Evolutionary conservation across 139 green algal species (phyloP).

Genomic region (Micractinium conductrix): DNA sequence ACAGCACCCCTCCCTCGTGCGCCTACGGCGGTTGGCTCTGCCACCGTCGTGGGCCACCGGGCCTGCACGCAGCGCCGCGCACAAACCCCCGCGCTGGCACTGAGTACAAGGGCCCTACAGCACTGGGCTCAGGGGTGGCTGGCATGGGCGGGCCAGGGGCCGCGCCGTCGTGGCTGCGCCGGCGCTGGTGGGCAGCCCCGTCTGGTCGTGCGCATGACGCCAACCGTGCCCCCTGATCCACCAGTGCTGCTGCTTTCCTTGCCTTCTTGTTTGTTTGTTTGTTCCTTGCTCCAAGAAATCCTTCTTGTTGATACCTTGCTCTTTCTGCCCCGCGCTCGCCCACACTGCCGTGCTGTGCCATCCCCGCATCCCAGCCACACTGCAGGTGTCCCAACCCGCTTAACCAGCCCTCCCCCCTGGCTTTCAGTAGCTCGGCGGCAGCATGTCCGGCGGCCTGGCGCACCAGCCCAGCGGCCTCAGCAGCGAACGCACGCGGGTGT

Average conservation of each 20-base stretch:
- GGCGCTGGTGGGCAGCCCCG: not conserved
- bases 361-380: too few relatives aligned
- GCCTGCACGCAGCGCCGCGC: not conserved
- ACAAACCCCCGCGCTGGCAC: not conserved
- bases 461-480: constrained; percentile 6
- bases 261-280: not conserved
- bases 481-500: constrained; percentile 44
- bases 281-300: not conserved
- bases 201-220: not conserved
- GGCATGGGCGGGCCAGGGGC: not conserved
- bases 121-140: not conserved
- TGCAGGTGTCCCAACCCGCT: too few relatives aligned
- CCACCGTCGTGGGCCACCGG: too few relatives aligned
- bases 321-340: not conserved
- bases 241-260: not conserved
- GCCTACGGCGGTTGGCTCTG: not conserved
- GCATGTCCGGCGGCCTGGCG: not conserved
- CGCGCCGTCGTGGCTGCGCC: not conserved
- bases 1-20: not conserved
- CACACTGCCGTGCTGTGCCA: not conserved
- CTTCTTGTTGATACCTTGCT: not conserved
- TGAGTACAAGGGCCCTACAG: not conserved
- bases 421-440: too few relatives aligned
- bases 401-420: too few relatives aligned
- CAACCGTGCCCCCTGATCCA: not conserved